These are phyloP conservation scores for Populus hybrid DNA, from an alignment of 441 rosid genomes.

Conservation along the genomic window DNA sequence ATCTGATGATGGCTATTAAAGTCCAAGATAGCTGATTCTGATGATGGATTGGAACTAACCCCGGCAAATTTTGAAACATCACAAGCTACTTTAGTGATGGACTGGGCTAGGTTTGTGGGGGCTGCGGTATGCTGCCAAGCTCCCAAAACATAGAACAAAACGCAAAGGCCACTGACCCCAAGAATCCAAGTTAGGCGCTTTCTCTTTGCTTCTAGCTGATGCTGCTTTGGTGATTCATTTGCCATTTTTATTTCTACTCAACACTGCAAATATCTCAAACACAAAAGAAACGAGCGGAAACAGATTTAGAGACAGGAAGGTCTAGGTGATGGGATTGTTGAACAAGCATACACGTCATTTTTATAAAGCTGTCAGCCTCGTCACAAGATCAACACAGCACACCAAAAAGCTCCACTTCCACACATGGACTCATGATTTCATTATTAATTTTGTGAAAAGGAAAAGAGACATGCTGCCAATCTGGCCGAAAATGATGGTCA, in stretches of 20 bases:
- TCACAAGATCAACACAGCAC: not conserved
- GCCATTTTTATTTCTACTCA: not conserved
- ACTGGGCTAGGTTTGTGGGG: no score
- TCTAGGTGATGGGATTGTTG: not conserved
- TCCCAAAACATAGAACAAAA: no score
- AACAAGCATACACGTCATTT: not conserved
- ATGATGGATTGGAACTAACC: no score
- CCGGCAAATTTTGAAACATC: no score
- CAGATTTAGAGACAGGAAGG: not conserved
- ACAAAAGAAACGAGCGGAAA: not conserved
- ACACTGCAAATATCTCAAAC: conserved; percentile 1
- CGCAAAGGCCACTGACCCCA: conserved; percentile 48
- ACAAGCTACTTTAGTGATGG: no score
- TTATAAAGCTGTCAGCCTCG: not conserved
- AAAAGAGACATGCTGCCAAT: not conserved
- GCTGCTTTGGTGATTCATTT: conserved; percentile 53
- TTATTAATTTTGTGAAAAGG: not conserved
- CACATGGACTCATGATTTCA: not conserved
- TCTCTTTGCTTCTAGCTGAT: conserved; percentile 57
- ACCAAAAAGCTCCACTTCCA: not conserved
- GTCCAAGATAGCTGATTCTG: no score
- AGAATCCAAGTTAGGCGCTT: conserved; percentile 70
- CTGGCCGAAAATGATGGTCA: not conserved
- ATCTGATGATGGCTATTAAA: no score
- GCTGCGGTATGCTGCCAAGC: no score